Conservation (phyloP, 345 rosid species). For the Citrus maxima region DNA sequence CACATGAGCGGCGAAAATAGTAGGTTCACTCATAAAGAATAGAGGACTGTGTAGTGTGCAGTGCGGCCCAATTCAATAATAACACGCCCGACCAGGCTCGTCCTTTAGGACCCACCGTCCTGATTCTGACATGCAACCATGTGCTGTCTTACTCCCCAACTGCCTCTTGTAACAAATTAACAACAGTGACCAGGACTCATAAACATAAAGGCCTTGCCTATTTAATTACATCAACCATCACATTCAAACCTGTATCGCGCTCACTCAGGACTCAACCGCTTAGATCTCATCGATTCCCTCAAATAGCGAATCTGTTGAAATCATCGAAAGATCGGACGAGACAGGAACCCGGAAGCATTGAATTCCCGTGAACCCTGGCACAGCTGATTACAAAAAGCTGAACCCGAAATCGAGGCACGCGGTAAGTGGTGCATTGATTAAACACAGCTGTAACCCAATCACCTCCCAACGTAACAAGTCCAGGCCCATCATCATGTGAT, state of each 20-base stretch:
- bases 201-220: no score
- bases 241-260: neutral
- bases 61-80: no score
- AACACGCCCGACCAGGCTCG: no score
- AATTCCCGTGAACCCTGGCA: neutral
- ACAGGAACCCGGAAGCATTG: neutral
- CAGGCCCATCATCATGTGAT: no score
- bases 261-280: neutral
- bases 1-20: no score
- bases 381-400: neutral
- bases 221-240: no score
- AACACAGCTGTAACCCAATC: conserved; percentile 55
- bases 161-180: neutral
- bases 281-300: neutral
- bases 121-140: no score
- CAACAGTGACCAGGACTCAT: neutral
- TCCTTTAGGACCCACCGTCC: no score
- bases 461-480: conserved; percentile 8
- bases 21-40: no score
- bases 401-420: conserved; percentile 27
- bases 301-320: no score
- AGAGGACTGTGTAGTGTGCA: no score
- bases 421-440: conserved; percentile 40
- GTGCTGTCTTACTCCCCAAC: neutral
- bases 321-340: neutral